Evolutionary conservation across 495 filamentous ascomycete species (phyloP), one percentile per base, ranked within the genome.

Genomic region (Acidomyces sp.): DNA sequence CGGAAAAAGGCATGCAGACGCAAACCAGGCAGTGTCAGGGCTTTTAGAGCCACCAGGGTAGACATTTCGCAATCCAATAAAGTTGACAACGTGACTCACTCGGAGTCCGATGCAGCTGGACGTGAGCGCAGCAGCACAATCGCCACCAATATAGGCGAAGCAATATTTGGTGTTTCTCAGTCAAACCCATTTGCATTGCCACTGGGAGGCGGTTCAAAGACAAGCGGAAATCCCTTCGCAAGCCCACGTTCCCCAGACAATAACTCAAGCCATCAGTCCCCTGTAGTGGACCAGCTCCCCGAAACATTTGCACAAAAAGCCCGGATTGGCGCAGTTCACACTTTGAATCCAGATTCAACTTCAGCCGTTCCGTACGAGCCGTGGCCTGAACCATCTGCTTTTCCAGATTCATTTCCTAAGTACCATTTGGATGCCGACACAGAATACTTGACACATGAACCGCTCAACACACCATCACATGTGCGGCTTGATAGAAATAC

Each of bases 351-450:
- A 11, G 19, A 52, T 28, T 55, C 50, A 1, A 35, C 39, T 62
- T 0, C 45, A 28, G 12, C 15, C 45, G 0, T 48, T 51, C 37
- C 61, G 55, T 4, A 29, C 16, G 68, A 78, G 21, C 82, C 85
- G 4, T 97, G 87, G 87, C 88, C 90, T 13, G 39, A 67, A 18
- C 59, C 67, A 21, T 62, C 74, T 5, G 59, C 62, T 2, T 77
- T 80, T 48, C 84, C 85, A 2, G 15, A 64, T 0, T 65, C 82
- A 3, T 95, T 85, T 64, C 78, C 84, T 0, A 56, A 69, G 33
- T 82, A 75, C 61, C 78, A 82, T 65, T 74, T 99, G 30, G 88
- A 96, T 55, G 88, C 87, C 9, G 90, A 95, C 48, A 87, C 84
- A 66, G 92, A 96, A 57, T 78, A 76, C 13, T 72, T 95, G 29